Base-by-base conservation (phyloP, 768 basidiomycete genomes). In the Neoboletus magnificus region DNA sequence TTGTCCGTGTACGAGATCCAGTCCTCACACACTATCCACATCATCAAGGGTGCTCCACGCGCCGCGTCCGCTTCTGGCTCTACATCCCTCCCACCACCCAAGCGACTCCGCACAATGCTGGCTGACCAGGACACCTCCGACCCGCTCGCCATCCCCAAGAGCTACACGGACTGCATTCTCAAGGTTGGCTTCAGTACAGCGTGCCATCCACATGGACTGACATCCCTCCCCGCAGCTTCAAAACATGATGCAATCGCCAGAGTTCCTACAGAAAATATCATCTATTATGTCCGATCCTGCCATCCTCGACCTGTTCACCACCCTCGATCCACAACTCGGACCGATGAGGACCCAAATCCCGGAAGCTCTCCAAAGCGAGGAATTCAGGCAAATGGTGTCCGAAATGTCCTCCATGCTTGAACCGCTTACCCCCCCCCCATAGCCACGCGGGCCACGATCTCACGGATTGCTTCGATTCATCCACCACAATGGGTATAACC, bases 1-100 rank as follows among this genome's bases (percentile, higher is more conserved):
- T 76, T 97, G 11, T 84, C 88, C 1, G 77, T 79, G 9, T 97
- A 97, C 82, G 96, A 97, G 79, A 93, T 97, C 55, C 89, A 91
- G 66, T 82, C 87, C 1, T 79, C 82, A 4, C 91, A 97, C 68
- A 94, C 93, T 0, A 84, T 95, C 40, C 93, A 93, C 70, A 93
- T 93, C 89, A 93, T 94, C 64, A 96, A 95, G 70, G 90, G 91
- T 22, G 85, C 82, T 10, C 79, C 86, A 1, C 81, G 86, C 9
- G 45, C 67, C 2, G 56, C 69, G 0, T 5, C 47, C 2, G 33
- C 74, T 16, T 56, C 76, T 1, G 68, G 82, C 0, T 64, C 80
- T 39, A 55, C 78, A 22, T 61, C 76, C 20, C 62, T 79, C 5
- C 66, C 81, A 1, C 73, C 81, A n/a, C 3, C 62, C 6, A 75